phyloP scores from a whole-genome alignment of 495 filamentous ascomycete genomes.

The Aspergillus heteromorphus region DNA sequence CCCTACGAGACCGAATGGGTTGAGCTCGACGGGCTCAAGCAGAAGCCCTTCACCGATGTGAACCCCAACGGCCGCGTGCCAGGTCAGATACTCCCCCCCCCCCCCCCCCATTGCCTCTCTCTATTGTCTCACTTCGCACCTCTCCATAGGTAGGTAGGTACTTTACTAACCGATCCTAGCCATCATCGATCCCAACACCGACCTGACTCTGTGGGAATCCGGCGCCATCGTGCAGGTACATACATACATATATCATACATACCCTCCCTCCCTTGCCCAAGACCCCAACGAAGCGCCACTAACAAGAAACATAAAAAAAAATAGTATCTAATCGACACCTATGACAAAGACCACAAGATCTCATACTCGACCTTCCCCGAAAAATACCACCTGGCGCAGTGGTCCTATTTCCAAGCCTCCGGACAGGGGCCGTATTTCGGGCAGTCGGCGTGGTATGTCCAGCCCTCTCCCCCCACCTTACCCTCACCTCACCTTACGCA shows the following conservation, averaged over 20 bases:
- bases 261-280: background rate
- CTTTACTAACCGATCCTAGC: no score
- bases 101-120: no score
- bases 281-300: background rate
- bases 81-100: background rate
- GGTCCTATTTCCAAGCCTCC: constrained; percentile 52
- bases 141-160: no score
- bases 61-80: constrained; percentile 60
- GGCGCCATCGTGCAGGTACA: constrained; percentile 53
- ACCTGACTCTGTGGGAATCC: constrained; percentile 56
- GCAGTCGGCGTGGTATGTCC: constrained; percentile 42
- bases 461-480: constrained; percentile 27
- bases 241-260: no score
- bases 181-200: constrained; percentile 56
- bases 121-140: no score
- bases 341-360: constrained; percentile 51
- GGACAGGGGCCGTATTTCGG: constrained; percentile 59
- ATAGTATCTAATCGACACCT: constrained; percentile 53
- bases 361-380: constrained; percentile 38
- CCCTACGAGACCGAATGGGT: constrained; percentile 39
- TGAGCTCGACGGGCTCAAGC: constrained; percentile 46
- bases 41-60: constrained; percentile 38
- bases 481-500: no score
- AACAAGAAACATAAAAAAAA: background rate
- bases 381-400: constrained; percentile 45